Conservation (phyloP, 306 rosid genomes). For the Vigna angularis region DNA sequence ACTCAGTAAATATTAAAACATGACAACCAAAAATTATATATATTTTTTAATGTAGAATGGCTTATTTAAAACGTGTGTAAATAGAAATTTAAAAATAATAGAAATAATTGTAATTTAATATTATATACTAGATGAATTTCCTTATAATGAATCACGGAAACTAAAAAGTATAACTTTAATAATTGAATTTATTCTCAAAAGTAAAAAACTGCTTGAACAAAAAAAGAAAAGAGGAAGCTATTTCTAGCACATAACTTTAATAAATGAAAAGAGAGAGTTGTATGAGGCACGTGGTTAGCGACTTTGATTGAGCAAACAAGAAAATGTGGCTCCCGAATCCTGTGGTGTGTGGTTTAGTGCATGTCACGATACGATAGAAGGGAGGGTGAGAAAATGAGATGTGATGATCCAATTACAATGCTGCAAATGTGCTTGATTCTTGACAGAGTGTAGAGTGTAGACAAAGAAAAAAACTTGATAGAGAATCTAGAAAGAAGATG, state of each 20-base stretch:
- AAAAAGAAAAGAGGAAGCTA: neutral
- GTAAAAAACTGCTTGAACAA: neutral
- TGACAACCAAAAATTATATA: no score
- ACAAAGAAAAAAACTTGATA: conserved; percentile 34
- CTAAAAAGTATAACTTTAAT: no score
- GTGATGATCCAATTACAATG: neutral
- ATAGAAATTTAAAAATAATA: no score
- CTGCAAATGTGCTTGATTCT: neutral
- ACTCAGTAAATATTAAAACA: no score
- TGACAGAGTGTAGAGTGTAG: conserved; percentile 18
- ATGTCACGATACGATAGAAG: neutral
- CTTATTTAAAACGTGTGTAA: no score
- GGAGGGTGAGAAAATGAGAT: conserved; percentile 22
- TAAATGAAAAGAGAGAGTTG: neutral
- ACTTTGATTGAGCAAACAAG: neutral
- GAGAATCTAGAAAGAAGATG: conserved; percentile 33
- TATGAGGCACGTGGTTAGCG: neutral
- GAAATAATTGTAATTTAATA: no score
- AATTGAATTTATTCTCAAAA: neutral
- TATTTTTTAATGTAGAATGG: no score
- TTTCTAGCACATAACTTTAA: neutral
- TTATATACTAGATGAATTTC: no score
- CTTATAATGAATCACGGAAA: no score
- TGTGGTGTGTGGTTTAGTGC: neutral
- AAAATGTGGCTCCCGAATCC: neutral